Evolutionary conservation across 495 filamentous ascomycete species (phyloP).

Genomic region (Talaromyces nanjingensis): DNA sequence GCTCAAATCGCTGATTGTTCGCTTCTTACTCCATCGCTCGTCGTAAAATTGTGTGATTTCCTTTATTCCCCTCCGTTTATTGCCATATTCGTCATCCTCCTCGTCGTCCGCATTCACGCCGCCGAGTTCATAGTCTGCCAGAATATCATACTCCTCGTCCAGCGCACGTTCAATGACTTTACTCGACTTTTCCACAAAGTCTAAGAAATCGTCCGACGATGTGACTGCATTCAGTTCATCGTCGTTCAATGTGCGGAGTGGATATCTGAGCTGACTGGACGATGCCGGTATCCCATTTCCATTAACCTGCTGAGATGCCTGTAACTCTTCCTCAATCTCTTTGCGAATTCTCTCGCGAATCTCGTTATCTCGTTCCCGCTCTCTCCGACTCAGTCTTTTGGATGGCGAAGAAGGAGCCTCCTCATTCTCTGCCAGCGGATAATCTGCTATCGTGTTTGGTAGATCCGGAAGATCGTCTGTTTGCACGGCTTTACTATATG

Average conservation of each 20-base stretch:
- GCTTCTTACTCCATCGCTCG: slow-evolving; percentile 92
- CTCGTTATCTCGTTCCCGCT: slow-evolving; percentile 78
- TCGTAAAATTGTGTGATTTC: slow-evolving; percentile 91
- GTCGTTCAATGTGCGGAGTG: slow-evolving; percentile 68
- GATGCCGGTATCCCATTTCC: slow-evolving; percentile 43
- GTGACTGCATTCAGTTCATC: slow-evolving; percentile 89
- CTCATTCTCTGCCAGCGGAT: slow-evolving; percentile 58
- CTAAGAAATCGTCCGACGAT: slow-evolving; percentile 86
- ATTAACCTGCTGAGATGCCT: slow-evolving; percentile 52
- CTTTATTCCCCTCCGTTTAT: slow-evolving; percentile 71
- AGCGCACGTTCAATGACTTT: slow-evolving; percentile 96
- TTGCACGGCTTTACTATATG: slow-evolving; percentile 94
- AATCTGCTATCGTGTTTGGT: slow-evolving; percentile 34
- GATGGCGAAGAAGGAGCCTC: slow-evolving; percentile 36
- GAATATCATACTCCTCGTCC: slow-evolving; percentile 88
- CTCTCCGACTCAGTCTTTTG: slow-evolving; percentile 68
- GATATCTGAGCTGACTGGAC: slow-evolving; percentile 53
- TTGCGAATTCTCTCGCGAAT: slow-evolving; percentile 73
- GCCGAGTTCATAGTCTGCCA: slow-evolving; percentile 87
- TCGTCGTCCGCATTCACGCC: slow-evolving; percentile 60
- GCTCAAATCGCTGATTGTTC: slow-evolving; percentile 87
- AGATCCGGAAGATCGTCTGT: slow-evolving; percentile 46
- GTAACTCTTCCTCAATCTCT: slow-evolving; percentile 91
- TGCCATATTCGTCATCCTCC: slow-evolving; percentile 78
- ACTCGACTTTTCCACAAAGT: slow-evolving; percentile 90